Evolutionary conservation across 176 grass and related monocot species (phyloP).

Genomic region (Triticum timopheevii): DNA sequence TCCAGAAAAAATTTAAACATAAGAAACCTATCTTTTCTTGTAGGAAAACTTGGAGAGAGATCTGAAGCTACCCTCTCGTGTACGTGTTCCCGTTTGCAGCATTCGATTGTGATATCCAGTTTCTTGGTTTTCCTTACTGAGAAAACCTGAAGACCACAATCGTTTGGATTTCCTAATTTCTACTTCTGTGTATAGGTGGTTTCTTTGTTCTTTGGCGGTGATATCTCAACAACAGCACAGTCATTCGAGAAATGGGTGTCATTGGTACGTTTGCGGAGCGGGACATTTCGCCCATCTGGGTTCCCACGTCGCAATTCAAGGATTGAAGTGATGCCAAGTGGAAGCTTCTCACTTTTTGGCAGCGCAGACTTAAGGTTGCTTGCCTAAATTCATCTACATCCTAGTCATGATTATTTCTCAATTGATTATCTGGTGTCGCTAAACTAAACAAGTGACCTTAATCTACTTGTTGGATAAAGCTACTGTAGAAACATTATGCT

Average conservation of each 20-base stretch:
- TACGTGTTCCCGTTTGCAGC: constrained; percentile 28
- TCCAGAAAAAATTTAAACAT: neutral
- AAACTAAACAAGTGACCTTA: neutral
- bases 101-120: neutral
- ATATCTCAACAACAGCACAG: constrained; percentile 51
- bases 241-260: constrained; percentile 84
- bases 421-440: neutral
- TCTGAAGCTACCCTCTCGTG: constrained; percentile 60
- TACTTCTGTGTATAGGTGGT: constrained; percentile 61
- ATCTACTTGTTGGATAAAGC: neutral
- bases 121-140: constrained; percentile 4
- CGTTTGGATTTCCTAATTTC: neutral
- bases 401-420: constrained; percentile 7
- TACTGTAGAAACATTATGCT: neutral
- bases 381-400: neutral
- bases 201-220: constrained; percentile 75
- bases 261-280: constrained; percentile 75
- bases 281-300: constrained; percentile 66
- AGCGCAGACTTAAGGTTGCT: constrained; percentile 53
- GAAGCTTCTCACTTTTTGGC: constrained; percentile 55
- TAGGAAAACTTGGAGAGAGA: constrained; percentile 55
- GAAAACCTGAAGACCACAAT: neutral
- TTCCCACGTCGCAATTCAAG: constrained; percentile 58
- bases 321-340: constrained; percentile 75
- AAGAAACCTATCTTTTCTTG: constrained; percentile 17